Evolutionary conservation across 495 filamentous ascomycete genomes (phyloP), one percentile per base, ranked within the genome.

Genomic region (Pseudevernia furfuracea): DNA sequence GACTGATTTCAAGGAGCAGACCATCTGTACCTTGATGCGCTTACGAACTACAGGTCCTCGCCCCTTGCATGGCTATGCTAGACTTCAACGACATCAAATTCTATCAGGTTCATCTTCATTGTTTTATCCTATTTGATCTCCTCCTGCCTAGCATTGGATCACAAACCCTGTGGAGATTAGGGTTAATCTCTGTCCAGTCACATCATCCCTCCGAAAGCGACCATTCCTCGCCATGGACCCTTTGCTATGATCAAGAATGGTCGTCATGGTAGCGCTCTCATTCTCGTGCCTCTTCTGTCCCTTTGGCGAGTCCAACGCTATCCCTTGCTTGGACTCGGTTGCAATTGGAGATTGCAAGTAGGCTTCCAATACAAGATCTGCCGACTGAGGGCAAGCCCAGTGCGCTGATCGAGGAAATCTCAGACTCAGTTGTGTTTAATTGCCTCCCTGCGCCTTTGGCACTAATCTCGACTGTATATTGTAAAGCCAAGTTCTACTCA

Each of bases 291-390:
- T 68, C 46, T 61, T 59, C 49, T 59, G 59, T 48, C 61, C 49
- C 59, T 65, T 63, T 49, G 25, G 52, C 38, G 21, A 46, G 39
- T 36, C 36, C 44, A 43, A 63, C 53, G 37, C 12, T 52, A 67
- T 63, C 66, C 69, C 69, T 71, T 71, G 67, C 69, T 62, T 67
- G 34, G 21, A 49, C 58, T 58, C 34, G 25, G 37, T 56, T 53
- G 65, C 65, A 61, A 65, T 62, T 53, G 65, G 60, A 61, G 39
- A 39, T 55, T 65, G 55, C 59, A 67, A 60, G 65, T 39, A 67
- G 65, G 61, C 64, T 65, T 37, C 28, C 49, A 49, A 17, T 34
- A 63, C 61, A 62, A 67, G 43, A 30, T 58, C 63, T 65, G 57
- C 53, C 44, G 62, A 65, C 55, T 23, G 32, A 49, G 28, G 34